These are phyloP conservation scores for Catenaria anguillulae DNA, from an alignment of 371 early-diverging fungal species.

Conservation along the genomic window DNA sequence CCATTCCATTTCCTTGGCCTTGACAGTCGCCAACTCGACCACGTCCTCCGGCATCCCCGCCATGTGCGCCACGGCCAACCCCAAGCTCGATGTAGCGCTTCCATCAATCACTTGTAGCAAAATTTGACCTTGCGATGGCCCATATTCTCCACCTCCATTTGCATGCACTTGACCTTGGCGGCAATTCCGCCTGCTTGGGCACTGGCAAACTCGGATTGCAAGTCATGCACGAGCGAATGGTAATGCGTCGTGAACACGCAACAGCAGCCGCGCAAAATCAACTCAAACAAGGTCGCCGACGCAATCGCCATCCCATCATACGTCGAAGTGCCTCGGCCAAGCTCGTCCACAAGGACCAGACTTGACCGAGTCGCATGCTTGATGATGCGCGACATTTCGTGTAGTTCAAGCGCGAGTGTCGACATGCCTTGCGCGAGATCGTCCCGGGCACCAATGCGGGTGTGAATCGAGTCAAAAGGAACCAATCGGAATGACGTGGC, in stretches of 20 bases:
- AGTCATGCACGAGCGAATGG: constrained; percentile 74
- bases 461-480: constrained; percentile 92
- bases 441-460: constrained; percentile 96
- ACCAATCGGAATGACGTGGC: constrained; percentile 62
- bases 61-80: constrained; percentile 41
- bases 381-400: constrained; percentile 90
- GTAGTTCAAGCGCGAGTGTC: constrained; percentile 99
- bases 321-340: constrained; percentile 98
- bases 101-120: too few relatives aligned
- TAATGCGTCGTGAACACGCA: constrained; percentile 95
- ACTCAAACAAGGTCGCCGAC: constrained; percentile 74
- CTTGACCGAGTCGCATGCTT: constrained; percentile 81
- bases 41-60: constrained; percentile 23
- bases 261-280: constrained; percentile 38
- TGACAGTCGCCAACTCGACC: too few relatives aligned
- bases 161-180: too few relatives aligned
- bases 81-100: constrained; percentile 42
- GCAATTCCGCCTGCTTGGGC: too few relatives aligned
- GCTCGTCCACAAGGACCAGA: constrained; percentile 97
- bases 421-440: constrained; percentile 91
- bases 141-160: too few relatives aligned
- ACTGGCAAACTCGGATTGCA: too few relatives aligned
- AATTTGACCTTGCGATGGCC: too few relatives aligned
- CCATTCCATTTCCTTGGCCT: too few relatives aligned
- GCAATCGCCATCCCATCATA: constrained; percentile 97